phyloP scores from a whole-genome alignment of 1,284 basidiomycete genomes.

The Ceratobasidium sp. region DNA sequence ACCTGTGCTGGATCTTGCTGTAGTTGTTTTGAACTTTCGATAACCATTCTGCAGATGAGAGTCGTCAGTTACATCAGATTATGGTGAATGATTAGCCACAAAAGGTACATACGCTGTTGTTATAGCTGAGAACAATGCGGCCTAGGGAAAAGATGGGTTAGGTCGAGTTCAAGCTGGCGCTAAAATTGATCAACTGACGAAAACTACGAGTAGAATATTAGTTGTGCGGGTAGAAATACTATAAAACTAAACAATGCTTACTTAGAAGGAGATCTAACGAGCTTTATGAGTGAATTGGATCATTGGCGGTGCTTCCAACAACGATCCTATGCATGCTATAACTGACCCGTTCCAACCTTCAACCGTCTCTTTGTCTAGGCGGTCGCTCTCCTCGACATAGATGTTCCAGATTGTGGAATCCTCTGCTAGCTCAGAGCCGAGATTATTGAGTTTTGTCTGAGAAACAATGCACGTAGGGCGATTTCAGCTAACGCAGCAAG shows the following conservation, averaged over 20 bases:
- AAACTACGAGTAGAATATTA: background rate
- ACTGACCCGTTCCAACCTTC: slow-evolving; percentile 34
- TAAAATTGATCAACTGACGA: background rate
- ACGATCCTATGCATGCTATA: no score
- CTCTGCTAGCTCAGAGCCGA: slow-evolving; percentile 26
- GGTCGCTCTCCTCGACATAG: slow-evolving; percentile 21
- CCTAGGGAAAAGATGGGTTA: background rate
- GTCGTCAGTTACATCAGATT: background rate
- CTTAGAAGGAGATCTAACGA: slow-evolving; percentile 12
- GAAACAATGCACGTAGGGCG: no score
- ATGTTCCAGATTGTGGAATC: slow-evolving; percentile 34
- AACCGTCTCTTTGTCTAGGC: slow-evolving; percentile 24
- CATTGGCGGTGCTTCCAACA: background rate
- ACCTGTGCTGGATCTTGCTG: slow-evolving; percentile 1
- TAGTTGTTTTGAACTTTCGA: slow-evolving; percentile 7
- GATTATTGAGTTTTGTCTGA: background rate
- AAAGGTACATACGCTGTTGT: background rate
- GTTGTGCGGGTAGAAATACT: background rate
- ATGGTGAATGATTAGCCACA: background rate
- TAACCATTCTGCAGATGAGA: background rate
- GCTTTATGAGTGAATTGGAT: background rate
- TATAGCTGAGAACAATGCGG: slow-evolving; percentile 22
- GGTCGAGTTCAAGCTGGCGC: background rate
- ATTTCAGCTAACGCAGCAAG: no score
- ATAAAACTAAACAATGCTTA: background rate